Evolutionary conservation across 257 asterid species (phyloP), one percentile per base, ranked within the genome.

Genomic region (Cruciata laevipes): DNA sequence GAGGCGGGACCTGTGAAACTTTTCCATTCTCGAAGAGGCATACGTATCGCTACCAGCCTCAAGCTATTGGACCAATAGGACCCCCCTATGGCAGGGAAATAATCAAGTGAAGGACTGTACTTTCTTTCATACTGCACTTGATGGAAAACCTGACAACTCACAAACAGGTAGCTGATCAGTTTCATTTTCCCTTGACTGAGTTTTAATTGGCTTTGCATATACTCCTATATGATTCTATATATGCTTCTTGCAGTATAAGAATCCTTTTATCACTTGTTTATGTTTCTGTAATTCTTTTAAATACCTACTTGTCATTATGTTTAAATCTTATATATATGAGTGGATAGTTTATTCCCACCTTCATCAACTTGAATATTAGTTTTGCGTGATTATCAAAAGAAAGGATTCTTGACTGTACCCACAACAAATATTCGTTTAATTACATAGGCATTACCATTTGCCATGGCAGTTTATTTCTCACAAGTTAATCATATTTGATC

Each of bases 21-120:
- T 78, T 85, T 65, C 70, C 76, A 66, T 73, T 79, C 79, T 73
- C 44, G 71, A 75, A 74, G 57, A 75, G 81, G 84, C 72, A 80
- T 73, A 79, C 80, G 71, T 58, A 60, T 61, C 27, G 79, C 69
- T 79, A 67, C 67, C 68, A 72, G 72, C 76, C 77, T 80, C 78
- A 57, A 53, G 74, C 76, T 66, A 52, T 69, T 74, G 81, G 81
- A 27, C 65, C 65, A 61, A 33, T 62, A 44, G 83, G 62, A 76
- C 85, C 79, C 68, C n/a, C 32, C 75, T 67, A 42, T 21, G 31
- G 17, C 61, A 71, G 70, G 79, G 64, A 77, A 79, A 73, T 68
- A 75, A 47, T 16, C 20, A 47, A 47, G 55, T 47, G 20, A 76
- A 75, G 74, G 61, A 70, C 70, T 78, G 84, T 89, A 86, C 89